Base-by-base conservation (phyloP, 345 rosid genomes). In the Moringa oleifera region DNA sequence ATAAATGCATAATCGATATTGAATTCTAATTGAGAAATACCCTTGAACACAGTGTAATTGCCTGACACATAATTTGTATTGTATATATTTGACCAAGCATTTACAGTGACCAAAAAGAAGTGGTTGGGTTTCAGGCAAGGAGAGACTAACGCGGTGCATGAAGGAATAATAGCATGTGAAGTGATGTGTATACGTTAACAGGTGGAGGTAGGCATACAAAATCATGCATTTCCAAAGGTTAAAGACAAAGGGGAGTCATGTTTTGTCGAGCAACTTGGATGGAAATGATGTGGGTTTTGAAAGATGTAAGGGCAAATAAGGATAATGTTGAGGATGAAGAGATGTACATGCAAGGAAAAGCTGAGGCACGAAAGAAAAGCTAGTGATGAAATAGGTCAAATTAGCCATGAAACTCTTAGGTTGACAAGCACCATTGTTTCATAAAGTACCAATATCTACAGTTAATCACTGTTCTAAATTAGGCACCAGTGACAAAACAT, bases 271-370 rank as follows among this genome's bases (percentile, higher is more conserved):
- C 55, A 50, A 25, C 11, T 19, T 58, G 54, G 64, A 57, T 56
- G 22, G 46, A 55, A 68, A 65, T 61, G 68, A 69, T 62, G 23
- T 25, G 15, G 22, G 2, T 2, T 62, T 71, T 63, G 58, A 58
- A 56, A 36, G 50, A 50, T 53, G 20, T 33, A 25, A 51, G 0
- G 22, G 24, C 18, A 7, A 52, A 51, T 22, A 57, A 57, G 17
- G 53, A 36, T 7, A 4, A 41, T 41, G 13, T 9, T 1, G 9
- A 41, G 9, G 12, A 20, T 31, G 77, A 75, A 54, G 56, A 53
- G 66, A 61, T 37, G 28, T 37, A 19, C 53, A 51, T 79, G 83
- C 77, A 67, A 50, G 72, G 61, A 60, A 76, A 80, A 83, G 85
- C 65, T 50, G 63, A 62, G 71, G 79, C 85, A 80, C 0, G 49